phyloP scores from a whole-genome alignment of 768 basidiomycete species.

The Auriscalpium microsporum region DNA sequence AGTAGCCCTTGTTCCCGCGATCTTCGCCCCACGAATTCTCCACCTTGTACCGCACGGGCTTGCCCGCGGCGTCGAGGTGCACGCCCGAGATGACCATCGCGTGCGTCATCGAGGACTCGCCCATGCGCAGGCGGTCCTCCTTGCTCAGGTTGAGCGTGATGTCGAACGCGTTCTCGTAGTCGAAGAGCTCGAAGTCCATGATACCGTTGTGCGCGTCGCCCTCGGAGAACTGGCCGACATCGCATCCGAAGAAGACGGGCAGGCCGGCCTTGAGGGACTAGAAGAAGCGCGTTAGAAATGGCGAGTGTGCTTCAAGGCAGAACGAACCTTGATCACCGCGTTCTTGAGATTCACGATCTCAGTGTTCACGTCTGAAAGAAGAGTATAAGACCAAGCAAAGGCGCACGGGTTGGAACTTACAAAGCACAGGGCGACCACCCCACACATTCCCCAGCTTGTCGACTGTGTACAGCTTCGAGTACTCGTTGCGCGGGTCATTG shows the following conservation, averaged over 20 bases:
- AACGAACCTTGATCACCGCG: conserved; percentile 61
- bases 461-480: conserved; percentile 80
- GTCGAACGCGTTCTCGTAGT: conserved; percentile 83
- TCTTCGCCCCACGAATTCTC: conserved; percentile 92
- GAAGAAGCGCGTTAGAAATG: background rate
- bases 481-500: conserved; percentile 86
- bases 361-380: conserved; percentile 74
- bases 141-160: conserved; percentile 76
- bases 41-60: conserved; percentile 86
- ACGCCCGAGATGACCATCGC: conserved; percentile 94
- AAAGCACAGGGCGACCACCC: conserved; percentile 77
- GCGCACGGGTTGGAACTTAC: conserved; percentile 35
- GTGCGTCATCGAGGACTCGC: conserved; percentile 90
- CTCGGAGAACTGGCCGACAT: conserved; percentile 84
- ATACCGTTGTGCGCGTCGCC: conserved; percentile 46
- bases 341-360: conserved; percentile 74
- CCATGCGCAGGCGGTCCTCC: conserved; percentile 72
- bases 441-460: conserved; percentile 90
- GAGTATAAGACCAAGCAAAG: background rate
- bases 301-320: background rate
- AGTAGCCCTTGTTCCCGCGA: conserved; percentile 77
- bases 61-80: conserved; percentile 70
- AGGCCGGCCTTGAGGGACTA: conserved; percentile 67
- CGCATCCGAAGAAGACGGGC: conserved; percentile 94
- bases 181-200: conserved; percentile 79